Conservation (phyloP, 345 rosid genomes). For the Salix koriyanagi region DNA sequence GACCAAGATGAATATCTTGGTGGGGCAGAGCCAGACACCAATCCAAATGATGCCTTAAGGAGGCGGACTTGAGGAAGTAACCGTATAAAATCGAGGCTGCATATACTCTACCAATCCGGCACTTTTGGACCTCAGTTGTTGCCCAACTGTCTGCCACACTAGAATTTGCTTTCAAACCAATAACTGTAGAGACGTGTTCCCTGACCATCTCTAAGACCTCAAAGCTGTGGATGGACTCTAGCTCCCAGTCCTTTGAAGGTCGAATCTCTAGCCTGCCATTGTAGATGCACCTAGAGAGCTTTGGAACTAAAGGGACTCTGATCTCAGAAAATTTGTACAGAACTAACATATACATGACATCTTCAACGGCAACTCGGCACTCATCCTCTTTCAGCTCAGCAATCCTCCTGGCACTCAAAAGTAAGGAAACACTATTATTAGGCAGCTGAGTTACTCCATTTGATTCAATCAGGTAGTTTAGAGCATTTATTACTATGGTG, state of each 20-base stretch:
- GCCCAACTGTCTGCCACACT: slow-evolving; percentile 87
- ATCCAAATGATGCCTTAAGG: slow-evolving; percentile 64
- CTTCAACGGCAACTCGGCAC: slow-evolving; percentile 68
- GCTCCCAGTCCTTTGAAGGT: slow-evolving; percentile 89
- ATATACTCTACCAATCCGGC: slow-evolving; percentile 50
- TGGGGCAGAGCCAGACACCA: slow-evolving; percentile 31
- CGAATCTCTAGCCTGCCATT: slow-evolving; percentile 83
- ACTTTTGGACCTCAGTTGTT: slow-evolving; percentile 55
- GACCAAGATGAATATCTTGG: slow-evolving; percentile 21
- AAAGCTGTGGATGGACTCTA: slow-evolving; percentile 68
- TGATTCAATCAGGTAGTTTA: slow-evolving; percentile 10
- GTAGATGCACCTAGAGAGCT: slow-evolving; percentile 74
- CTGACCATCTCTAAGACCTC: slow-evolving; percentile 70
- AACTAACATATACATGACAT: slow-evolving; percentile 81
- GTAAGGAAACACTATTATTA: not conserved
- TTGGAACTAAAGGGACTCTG: slow-evolving; percentile 79
- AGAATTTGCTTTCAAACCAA: slow-evolving; percentile 67
- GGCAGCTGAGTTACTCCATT: no score
- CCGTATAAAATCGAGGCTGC: slow-evolving; percentile 72
- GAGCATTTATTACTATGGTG: not conserved
- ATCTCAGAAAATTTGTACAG: slow-evolving; percentile 79
- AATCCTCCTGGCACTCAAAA: slow-evolving; percentile 58
- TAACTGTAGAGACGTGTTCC: slow-evolving; percentile 65
- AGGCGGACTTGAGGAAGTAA: slow-evolving; percentile 80
- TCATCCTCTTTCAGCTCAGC: slow-evolving; percentile 62